Percentiles rank a stretch among this genome's conserved stretches.
phyloP scores from a whole-genome alignment of 169 alveolate genomes.

The Cryptosporidium meleagridis region DNA sequence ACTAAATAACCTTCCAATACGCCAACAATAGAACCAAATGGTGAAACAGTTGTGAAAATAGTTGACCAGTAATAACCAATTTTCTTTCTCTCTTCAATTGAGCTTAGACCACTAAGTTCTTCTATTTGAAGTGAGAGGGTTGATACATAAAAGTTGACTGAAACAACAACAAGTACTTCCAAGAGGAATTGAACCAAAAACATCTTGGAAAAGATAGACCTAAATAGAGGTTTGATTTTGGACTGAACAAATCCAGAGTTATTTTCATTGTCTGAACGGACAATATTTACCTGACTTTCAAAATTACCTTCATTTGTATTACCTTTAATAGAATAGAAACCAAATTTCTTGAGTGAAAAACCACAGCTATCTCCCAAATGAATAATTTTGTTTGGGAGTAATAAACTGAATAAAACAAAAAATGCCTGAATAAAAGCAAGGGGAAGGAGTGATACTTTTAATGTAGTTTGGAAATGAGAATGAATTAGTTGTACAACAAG shows the following conservation, averaged over 20 bases:
- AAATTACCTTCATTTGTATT: neutral
- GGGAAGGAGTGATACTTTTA: constrained; percentile 7
- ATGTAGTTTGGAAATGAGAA: constrained; percentile 6
- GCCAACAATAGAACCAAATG: constrained; percentile 69
- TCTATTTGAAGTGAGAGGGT: constrained; percentile 69
- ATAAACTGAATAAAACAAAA: constrained; percentile 26
- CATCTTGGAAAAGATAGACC: constrained; percentile 29
- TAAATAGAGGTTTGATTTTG: constrained; percentile 14
- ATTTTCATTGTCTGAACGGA: neutral
- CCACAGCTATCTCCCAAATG: constrained; percentile 46
- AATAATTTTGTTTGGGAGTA: constrained; percentile 29
- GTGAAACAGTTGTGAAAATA: constrained; percentile 54
- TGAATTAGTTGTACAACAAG: constrained; percentile 24
- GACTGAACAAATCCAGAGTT: neutral
- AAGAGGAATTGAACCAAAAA: constrained; percentile 52
- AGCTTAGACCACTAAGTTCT: constrained; percentile 28
- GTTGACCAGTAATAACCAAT: constrained; percentile 69
- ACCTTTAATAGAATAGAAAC: constrained; percentile 21
- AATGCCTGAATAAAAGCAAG: constrained; percentile 43
- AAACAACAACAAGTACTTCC: constrained; percentile 37
- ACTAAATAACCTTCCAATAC: constrained; percentile 45
- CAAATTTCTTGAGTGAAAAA: constrained; percentile 30
- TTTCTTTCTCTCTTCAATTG: constrained; percentile 23
- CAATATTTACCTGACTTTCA: neutral
- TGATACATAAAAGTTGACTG: constrained; percentile 69